phyloP scores from a whole-genome alignment of 257 asterid species.

The Fraxinus americana region DNA sequence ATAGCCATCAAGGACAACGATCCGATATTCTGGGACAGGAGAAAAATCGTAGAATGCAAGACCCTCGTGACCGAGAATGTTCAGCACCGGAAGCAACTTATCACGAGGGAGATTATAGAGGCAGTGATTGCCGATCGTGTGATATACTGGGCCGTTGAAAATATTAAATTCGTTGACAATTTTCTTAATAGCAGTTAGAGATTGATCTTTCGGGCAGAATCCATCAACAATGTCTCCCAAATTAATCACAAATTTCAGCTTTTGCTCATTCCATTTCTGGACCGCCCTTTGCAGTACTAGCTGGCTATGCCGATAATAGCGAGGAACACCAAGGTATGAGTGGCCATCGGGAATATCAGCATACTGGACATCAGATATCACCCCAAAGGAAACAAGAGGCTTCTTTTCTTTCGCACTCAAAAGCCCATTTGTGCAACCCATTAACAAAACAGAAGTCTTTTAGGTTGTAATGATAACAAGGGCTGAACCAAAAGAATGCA shows the following conservation, averaged over 20 bases:
- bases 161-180: conserved; percentile 47
- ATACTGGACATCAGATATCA: conserved; percentile 89
- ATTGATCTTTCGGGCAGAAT: conserved; percentile 78
- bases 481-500: not conserved
- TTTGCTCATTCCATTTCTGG: conserved; percentile 52
- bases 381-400: conserved; percentile 88
- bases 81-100: conserved; percentile 64
- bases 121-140: conserved; percentile 95
- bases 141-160: conserved; percentile 70
- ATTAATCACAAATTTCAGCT: conserved; percentile 60
- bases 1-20: conserved; percentile 81
- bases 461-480: not conserved
- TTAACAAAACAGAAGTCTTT: conserved; percentile 31
- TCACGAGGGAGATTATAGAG: conserved; percentile 95
- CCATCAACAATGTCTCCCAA: conserved; percentile 95
- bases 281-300: conserved; percentile 80
- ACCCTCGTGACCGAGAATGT: conserved; percentile 44
- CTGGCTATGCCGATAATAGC: conserved; percentile 80
- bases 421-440: conserved; percentile 58
- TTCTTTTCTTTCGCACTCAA: conserved; percentile 39
- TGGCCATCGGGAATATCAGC: conserved; percentile 93
- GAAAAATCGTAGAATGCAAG: conserved; percentile 85
- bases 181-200: conserved; percentile 55
- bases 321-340: conserved; percentile 90
- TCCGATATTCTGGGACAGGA: conserved; percentile 70